Base-by-base conservation (phyloP, 495 filamentous ascomycete species). In the Achaetomiella virescens region DNA sequence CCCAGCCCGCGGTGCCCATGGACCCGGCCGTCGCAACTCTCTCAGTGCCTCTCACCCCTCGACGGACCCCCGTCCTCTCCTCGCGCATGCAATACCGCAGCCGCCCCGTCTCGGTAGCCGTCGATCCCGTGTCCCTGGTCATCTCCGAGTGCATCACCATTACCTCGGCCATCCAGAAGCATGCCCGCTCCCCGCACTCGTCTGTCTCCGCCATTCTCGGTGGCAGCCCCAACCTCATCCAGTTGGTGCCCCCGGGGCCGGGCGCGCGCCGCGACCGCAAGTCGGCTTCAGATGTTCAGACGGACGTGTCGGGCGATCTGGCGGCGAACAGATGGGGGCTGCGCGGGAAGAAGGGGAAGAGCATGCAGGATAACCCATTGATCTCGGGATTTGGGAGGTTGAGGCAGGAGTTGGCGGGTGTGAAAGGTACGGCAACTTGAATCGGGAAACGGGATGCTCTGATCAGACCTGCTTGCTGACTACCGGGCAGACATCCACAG, bases 81-180 rank as follows among this genome's bases (percentile, higher is more conserved):
- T 66, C 69, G 31, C 67, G 72, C 61, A 73, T 74, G 63, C 73
- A 77, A 45, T 79, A 77, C 55, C 68, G 75, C 48, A 76, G 72
- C 55, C 74, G 76, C 5, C 77, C 75, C 20, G 71, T 82, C 24
- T 77, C 89, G 11, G 90, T 97, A 43, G 91, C 93, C 37, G 87
- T 97, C 45, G 89, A 97, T 58, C 91, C 93, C 3, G 89, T 97
- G 52, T 91, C 95, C 41, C 73, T 99, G 57, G 91, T 99, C 63
- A 95, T 92, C 25, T 96, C 95, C 73, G 93, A 99, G 86, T 99
- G 95, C 70, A 97, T 99, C 69, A 87, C 90, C 36, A 91, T 99
- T 71, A 97, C 93, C 24, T 95, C 91, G 62, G 91, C 91, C 25
- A 96, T 99, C 86, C 90, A 95, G 63, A 99, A 99, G 75, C 87